Base-by-base conservation (phyloP, 2,329 filamentous ascomycete genomes). In the Tolypocladium capitatum region DNA sequence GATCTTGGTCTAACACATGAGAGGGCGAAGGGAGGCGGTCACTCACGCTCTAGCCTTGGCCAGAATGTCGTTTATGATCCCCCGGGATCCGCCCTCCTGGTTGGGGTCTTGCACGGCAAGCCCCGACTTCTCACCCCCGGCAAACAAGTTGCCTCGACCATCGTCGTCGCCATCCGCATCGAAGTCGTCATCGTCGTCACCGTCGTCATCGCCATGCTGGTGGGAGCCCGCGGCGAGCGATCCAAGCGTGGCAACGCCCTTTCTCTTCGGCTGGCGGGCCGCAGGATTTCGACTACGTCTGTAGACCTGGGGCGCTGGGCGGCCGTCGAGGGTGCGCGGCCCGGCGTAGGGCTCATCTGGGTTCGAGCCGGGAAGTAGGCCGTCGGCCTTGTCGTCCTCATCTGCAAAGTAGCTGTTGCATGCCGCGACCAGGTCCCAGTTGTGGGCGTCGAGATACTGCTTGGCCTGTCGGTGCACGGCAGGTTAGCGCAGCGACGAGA, bases 121-220 rank as follows among this genome's bases (percentile, higher is more conserved):
- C 0, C 78, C 81, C 30, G 86, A 91, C 73, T 92, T 92, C 67
- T 91, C 87, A 32, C 87, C 87, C 46, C 87, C 87, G 20, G 87
- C 83, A 63, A 90, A 92, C 52, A 90, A 69, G 59, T 92, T 85
- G 51, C 80, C 70, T 7, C 73, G 72, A 27, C 73, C 72, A 52
- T 80, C 74, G 33, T 77, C 71, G 28, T 81, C 76, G 1, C 82
- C 72, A 2, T 75, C 68, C 3, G 74, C 69, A 1, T 74, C 70
- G 24, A 74, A 68, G 8, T 74, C 70, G n/a, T 77, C 70, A 16
- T 81, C 75, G 4, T 76, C 73, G n/a, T 83, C 76, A 46, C 80
- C 76, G 18, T 77, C 71, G 28, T 75, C 73, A 46, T 81, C 70
- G 45, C 76, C 71, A 43, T 78, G 69, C 16, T 66, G 70, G 52